These are phyloP conservation scores for Dactylonectria estremocensis DNA, from an alignment of 2,329 filamentous ascomycete species.

Conservation along the genomic window DNA sequence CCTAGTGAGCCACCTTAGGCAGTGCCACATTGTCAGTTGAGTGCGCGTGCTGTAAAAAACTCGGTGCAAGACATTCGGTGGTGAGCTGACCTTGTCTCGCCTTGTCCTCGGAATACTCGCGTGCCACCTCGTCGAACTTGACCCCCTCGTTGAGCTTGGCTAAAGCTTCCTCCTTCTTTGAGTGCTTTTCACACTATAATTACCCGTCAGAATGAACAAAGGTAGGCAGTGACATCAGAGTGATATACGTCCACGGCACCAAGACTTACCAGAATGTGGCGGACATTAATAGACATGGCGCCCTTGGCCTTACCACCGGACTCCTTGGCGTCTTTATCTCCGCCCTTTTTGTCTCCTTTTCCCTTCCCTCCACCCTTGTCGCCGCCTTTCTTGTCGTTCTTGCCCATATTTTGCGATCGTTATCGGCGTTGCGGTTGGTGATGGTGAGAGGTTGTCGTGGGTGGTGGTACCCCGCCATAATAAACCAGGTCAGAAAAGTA, in stretches of 20 bases:
- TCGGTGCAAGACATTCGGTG: background rate
- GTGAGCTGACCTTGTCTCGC: slow-evolving; percentile 70
- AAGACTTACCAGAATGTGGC: slow-evolving; percentile 74
- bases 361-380: slow-evolving; percentile 42
- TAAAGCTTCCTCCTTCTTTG: slow-evolving; percentile 83
- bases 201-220: slow-evolving; percentile 26
- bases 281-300: slow-evolving; percentile 79
- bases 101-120: slow-evolving; percentile 83
- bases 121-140: slow-evolving; percentile 83
- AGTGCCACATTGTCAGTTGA: slow-evolving; percentile 17
- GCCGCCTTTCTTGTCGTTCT: slow-evolving; percentile 59
- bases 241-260: background rate
- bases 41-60: background rate
- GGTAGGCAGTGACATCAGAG: slow-evolving; percentile 25
- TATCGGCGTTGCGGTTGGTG: slow-evolving; percentile 15
- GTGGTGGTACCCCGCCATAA: slow-evolving; percentile 25
- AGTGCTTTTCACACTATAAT: slow-evolving; percentile 78
- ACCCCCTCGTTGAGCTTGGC: slow-evolving; percentile 76
- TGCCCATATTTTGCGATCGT: slow-evolving; percentile 51
- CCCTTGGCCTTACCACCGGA: slow-evolving; percentile 63
- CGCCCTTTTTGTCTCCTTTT: slow-evolving; percentile 48
- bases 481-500: slow-evolving; percentile 10
- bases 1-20: slow-evolving; percentile 76
- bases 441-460: slow-evolving; percentile 12
- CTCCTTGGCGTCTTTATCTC: slow-evolving; percentile 47